A percentile compares a stretch with the other conserved stretches of the same genome.
Conservation (phyloP, 768 basidiomycete genomes). For the Mrakia hoshinonis region DNA sequence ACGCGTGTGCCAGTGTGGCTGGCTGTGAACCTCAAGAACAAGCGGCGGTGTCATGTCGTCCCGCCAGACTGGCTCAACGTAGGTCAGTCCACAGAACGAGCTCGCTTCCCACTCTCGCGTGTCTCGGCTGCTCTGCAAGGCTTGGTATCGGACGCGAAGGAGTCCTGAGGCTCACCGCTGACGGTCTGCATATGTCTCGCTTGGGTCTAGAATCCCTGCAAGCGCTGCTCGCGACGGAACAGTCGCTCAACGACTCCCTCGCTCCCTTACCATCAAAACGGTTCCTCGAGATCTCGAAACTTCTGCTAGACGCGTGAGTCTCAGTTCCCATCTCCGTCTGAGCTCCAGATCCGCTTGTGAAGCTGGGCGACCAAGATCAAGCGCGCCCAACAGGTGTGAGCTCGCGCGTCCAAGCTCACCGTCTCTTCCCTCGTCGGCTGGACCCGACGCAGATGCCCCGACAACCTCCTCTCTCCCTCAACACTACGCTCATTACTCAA, state of each 20-base stretch:
- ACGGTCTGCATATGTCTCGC: neutral
- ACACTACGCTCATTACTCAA: conserved; percentile 76
- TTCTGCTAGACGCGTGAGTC: conserved; percentile 82
- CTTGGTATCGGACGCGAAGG: neutral
- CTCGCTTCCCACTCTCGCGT: neutral
- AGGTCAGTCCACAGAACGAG: conserved; percentile 48
- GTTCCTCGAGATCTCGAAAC: conserved; percentile 85
- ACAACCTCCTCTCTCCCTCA: conserved; percentile 78
- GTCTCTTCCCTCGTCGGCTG: conserved; percentile 21
- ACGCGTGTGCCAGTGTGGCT: conserved; percentile 90
- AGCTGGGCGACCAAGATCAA: neutral
- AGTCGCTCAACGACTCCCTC: conserved; percentile 56
- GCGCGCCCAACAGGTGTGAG: neutral
- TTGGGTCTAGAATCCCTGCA: conserved; percentile 12
- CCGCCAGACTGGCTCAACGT: conserved; percentile 80
- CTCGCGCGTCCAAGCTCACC: neutral
- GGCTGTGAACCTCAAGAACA: conserved; percentile 83
- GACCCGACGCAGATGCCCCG: conserved; percentile 58
- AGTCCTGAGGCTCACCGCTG: neutral
- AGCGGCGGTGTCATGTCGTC: conserved; percentile 88
- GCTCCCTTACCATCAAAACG: conserved; percentile 63
- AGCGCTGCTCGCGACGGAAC: conserved; percentile 47
- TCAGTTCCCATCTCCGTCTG: neutral
- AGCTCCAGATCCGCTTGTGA: neutral
- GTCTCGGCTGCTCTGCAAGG: neutral